Evolutionary conservation across 805 yeast genomes (phyloP).

Genomic region (Saccharomycopsis schoenii): DNA sequence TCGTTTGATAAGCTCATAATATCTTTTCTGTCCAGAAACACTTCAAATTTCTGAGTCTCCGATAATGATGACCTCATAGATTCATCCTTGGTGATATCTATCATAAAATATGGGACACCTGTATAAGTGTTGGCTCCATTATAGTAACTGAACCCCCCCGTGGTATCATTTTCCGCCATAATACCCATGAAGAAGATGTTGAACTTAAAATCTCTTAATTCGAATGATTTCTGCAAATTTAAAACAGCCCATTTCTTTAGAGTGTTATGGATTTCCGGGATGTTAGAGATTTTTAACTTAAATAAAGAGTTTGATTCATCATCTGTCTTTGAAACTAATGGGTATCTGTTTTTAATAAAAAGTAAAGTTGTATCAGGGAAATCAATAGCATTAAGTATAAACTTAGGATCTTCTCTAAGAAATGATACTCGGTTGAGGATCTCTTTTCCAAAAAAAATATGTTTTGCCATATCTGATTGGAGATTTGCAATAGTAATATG

Average conservation of each 20-base stretch:
- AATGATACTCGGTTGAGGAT: conserved; percentile 49
- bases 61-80: neutral
- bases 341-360: conserved; percentile 27
- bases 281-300: conserved; percentile 17
- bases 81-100: conserved; percentile 29
- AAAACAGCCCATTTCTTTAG: conserved; percentile 21
- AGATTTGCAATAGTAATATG: neutral
- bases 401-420: conserved; percentile 40
- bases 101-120: conserved; percentile 57
- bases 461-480: neutral
- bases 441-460: conserved; percentile 37
- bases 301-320: conserved; percentile 13
- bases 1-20: conserved; percentile 21
- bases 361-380: conserved; percentile 37
- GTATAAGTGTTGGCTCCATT: conserved; percentile 34
- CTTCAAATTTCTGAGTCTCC: neutral
- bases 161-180: conserved; percentile 26
- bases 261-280: conserved; percentile 13
- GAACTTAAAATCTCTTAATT: conserved; percentile 17
- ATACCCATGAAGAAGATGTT: conserved; percentile 33
- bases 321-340: conserved; percentile 18
- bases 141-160: conserved; percentile 20
- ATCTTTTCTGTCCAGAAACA: conserved; percentile 13
- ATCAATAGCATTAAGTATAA: conserved; percentile 33
- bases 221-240: conserved; percentile 12